Base-by-base conservation (phyloP, 768 basidiomycete species). In the Mycena vitilis region DNA sequence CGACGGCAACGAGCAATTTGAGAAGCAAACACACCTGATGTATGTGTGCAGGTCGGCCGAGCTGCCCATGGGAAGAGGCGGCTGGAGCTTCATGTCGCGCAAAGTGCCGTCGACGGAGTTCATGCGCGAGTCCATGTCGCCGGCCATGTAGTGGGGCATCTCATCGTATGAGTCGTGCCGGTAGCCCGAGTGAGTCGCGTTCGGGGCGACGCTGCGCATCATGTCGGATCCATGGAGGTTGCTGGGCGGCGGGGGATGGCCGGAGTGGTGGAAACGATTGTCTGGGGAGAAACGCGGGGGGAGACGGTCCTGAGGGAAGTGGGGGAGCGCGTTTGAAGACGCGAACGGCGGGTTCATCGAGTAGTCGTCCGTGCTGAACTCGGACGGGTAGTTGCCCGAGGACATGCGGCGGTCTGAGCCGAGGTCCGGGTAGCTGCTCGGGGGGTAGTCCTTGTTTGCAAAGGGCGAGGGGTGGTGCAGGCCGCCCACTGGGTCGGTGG, bases 31-130 rank as follows among this genome's bases (percentile, higher is more conserved):
- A 71, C 78, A 91, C 92, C 92, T 86, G 77, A 94, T 93, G 78
- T 93, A 95, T 5, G 91, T 89, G 76, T 92, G 91, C 38, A 94
- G 80, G 79, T 95, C 93, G 70, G 84, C 91, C 13, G 91, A 88
- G 47, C 86, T 81, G 48, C 86, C 88, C 81, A 89, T 83, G 45
- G 86, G 84, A 5, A 30, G 30, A 40, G 83, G 85, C 12, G 83
- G 83, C 61, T 88, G 87, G 53, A 91, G 83, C 66, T 89, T 89
- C 84, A 93, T 85, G 44, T 89, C 85, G 62, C 88, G 82, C 73
- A 92, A 79, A 37, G 88, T 85, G 69, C 89, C 85, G 74, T 89
- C 88, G 23, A 92, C 87, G 58, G 82, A 78, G 11, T 90, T 83
- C 83, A 93, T 88, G 54, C 88, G 87, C 64, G 89, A 77, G 18